phyloP scores from a whole-genome alignment of 805 yeast species.

The Cyberlindnera petersonii region DNA sequence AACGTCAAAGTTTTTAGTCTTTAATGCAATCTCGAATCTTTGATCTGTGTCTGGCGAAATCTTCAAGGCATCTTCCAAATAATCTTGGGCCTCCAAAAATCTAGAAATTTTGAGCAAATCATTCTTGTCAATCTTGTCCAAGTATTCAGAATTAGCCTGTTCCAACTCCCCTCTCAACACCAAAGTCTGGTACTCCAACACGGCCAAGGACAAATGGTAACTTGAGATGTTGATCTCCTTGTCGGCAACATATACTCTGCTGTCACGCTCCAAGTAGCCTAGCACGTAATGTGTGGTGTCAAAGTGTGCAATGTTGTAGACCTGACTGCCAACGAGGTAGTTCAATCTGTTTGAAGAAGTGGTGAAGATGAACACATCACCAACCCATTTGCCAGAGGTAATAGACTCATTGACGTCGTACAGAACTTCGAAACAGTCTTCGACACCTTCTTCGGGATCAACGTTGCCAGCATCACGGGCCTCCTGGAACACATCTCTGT shows the following conservation, averaged over 20 bases:
- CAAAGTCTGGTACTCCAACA: constrained; percentile 92
- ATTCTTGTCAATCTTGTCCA: constrained; percentile 59
- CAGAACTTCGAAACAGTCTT: constrained; percentile 77
- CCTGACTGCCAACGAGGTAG: constrained; percentile 92
- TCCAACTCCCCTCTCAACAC: constrained; percentile 94
- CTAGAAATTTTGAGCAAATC: constrained; percentile 79
- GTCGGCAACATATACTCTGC: constrained; percentile 85
- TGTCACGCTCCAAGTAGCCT: constrained; percentile 89
- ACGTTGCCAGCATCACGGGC: constrained; percentile 54
- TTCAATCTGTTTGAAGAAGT: constrained; percentile 84
- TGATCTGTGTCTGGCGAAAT: constrained; percentile 87
- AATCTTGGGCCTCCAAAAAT: constrained; percentile 91
- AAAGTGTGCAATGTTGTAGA: constrained; percentile 87
- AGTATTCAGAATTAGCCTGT: constrained; percentile 57
- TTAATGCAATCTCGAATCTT: constrained; percentile 82
- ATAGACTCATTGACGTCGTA: constrained; percentile 78
- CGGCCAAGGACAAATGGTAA: constrained; percentile 77
- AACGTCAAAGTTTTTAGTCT: constrained; percentile 63
- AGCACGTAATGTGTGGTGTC: constrained; percentile 82
- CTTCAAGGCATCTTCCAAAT: constrained; percentile 73
- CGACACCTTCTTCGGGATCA: constrained; percentile 85
- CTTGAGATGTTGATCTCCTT: constrained; percentile 81
- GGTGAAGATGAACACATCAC: constrained; percentile 93
- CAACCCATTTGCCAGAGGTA: constrained; percentile 92
- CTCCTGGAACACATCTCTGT: constrained; percentile 60